These are phyloP conservation scores for Schizophyllum commune DNA, from an alignment of 1,284 basidiomycete genomes.

Conservation along the genomic window DNA sequence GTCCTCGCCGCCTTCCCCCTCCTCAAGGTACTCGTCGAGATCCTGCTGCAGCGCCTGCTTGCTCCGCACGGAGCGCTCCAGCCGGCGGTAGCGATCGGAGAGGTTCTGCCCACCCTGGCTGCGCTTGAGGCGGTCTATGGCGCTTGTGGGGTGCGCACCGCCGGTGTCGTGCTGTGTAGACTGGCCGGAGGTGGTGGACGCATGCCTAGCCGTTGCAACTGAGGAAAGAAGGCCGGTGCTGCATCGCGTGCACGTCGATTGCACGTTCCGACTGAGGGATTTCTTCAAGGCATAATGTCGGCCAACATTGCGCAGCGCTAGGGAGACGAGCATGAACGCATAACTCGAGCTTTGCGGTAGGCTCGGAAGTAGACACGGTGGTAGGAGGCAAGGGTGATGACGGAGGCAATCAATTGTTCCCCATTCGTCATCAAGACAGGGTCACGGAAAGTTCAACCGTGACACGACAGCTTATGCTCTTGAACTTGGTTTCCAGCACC, in stretches of 20 bases:
- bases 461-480: no score
- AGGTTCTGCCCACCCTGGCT: constrained; percentile 36
- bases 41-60: constrained; percentile 28
- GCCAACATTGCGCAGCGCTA: neutral
- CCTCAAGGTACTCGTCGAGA: neutral
- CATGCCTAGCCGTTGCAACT: neutral
- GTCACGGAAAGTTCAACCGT: no score
- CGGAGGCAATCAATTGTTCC: no score
- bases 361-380: neutral
- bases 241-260: no score
- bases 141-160: neutral
- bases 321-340: neutral
- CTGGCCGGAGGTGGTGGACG: neutral
- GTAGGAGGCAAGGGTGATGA: neutral
- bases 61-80: constrained; percentile 47
- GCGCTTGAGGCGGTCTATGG: neutral
- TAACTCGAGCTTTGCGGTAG: neutral
- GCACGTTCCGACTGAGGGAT: neutral
- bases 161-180: neutral
- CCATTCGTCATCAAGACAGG: no score
- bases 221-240: neutral
- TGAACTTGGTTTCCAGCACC: no score
- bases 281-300: neutral
- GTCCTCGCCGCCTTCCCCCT: neutral
- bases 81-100: constrained; percentile 39